A percentile compares a stretch with the other conserved stretches of the same genome.
Evolutionary conservation across 228 moss, liverwort and hornwort genomes (phyloP).

Genomic region (Sphagnum fallax): DNA sequence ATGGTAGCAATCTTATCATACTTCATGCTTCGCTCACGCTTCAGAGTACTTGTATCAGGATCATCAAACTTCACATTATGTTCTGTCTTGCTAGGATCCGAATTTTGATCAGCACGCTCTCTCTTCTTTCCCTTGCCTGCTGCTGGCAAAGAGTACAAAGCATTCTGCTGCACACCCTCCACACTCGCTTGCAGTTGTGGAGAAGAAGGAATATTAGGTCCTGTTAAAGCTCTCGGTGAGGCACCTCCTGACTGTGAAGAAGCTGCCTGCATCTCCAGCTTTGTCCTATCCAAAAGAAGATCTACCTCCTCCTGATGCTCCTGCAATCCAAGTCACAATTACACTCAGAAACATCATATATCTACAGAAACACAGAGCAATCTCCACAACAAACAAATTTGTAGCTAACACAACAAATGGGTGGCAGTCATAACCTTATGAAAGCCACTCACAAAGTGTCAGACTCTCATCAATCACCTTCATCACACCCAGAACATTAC

Average conservation of each 20-base stretch:
- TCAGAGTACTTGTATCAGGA: slow-evolving; percentile 77
- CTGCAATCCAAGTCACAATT: slow-evolving; percentile 21
- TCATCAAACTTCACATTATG: slow-evolving; percentile 86
- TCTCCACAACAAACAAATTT: too few species aligned
- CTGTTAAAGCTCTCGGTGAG: slow-evolving; percentile 87
- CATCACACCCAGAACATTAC: too few species aligned
- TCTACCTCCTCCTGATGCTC: slow-evolving; percentile 99
- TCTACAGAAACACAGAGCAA: too few species aligned
- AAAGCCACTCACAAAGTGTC: too few species aligned
- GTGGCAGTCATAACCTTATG: too few species aligned
- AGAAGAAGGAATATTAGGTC: slow-evolving; percentile 55
- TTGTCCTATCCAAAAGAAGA: slow-evolving; percentile 93
- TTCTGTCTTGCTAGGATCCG: slow-evolving; percentile 83
- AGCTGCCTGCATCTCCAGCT: slow-evolving; percentile 99
- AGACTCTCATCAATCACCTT: too few species aligned
- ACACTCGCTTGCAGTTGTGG: slow-evolving; percentile 59
- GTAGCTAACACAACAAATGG: too few species aligned
- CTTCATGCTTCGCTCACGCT: slow-evolving; percentile 99
- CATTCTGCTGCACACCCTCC: slow-evolving; percentile 64
- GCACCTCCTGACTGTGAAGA: slow-evolving; percentile 83
- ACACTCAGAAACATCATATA: too few species aligned
- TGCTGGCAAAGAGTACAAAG: slow-evolving; percentile 44
- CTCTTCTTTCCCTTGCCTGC: slow-evolving; percentile 81
- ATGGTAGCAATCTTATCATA: slow-evolving; percentile 86
- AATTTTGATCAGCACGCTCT: slow-evolving; percentile 78